Evolutionary conservation across 78 protist genomes (phyloP).

Genomic region (Protostelium mycophagum): DNA sequence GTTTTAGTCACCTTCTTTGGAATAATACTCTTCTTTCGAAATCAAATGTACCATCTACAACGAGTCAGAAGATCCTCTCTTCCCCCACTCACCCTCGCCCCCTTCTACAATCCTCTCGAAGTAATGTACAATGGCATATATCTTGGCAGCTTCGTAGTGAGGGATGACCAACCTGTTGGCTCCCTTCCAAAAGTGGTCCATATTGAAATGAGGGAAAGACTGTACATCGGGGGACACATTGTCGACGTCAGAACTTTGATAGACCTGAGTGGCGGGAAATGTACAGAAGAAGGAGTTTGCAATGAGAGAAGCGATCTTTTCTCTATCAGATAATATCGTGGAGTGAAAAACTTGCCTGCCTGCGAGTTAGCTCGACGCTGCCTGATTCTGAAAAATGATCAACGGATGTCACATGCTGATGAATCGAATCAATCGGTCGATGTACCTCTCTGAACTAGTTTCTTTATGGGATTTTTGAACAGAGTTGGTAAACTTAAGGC

Average conservation of each 20-base stretch:
- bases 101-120: neutral
- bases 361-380: neutral
- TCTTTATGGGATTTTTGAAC: neutral
- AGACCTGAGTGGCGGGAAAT: neutral
- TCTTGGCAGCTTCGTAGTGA: neutral
- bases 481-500: neutral
- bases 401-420: too few relatives aligned
- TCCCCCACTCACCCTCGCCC: too few relatives aligned
- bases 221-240: neutral
- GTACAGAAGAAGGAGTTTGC: neutral
- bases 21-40: neutral
- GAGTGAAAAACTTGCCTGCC: neutral
- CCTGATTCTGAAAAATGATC: neutral
- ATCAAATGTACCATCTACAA: too few relatives aligned
- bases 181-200: too few relatives aligned
- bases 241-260: neutral
- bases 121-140: neutral
- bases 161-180: too few relatives aligned
- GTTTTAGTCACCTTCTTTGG: neutral
- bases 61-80: too few relatives aligned
- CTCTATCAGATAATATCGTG: neutral
- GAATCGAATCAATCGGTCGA: too few relatives aligned
- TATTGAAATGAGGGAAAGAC: neutral
- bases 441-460: neutral
- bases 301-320: neutral